phyloP scores from a whole-genome alignment of 164 flowering plant genomes.

The Brasenia schreberi region DNA sequence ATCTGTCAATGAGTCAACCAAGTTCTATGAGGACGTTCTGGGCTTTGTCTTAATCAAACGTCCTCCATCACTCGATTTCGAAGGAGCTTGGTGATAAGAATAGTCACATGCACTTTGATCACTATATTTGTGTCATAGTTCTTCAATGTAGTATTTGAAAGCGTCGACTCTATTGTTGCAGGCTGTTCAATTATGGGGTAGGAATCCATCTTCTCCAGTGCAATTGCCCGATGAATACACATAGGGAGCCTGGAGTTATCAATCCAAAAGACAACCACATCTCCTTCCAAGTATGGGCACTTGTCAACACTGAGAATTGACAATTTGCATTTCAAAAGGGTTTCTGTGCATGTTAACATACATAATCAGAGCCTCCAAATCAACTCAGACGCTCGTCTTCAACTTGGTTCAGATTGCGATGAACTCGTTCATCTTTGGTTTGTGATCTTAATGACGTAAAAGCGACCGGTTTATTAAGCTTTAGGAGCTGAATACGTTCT shows the following conservation, averaged over 20 bases:
- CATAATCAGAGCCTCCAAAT: no score
- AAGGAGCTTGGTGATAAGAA: constrained; percentile 50
- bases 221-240: constrained; percentile 12
- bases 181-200: constrained; percentile 62
- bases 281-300: constrained; percentile 41
- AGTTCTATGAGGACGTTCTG: constrained; percentile 45
- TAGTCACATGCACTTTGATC: no score
- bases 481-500: no score
- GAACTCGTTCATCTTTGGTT: neutral
- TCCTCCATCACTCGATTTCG: constrained; percentile 58
- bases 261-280: constrained; percentile 75
- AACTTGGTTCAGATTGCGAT: neutral
- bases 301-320: no score
- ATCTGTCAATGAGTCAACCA: constrained; percentile 23
- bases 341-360: no score
- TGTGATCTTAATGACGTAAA: neutral
- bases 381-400: no score
- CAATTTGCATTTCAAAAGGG: no score
- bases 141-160: no score
- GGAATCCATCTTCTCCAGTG: constrained; percentile 63
- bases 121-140: no score
- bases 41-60: constrained; percentile 58
- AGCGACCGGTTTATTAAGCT: no score
- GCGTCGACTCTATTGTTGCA: constrained; percentile 3
- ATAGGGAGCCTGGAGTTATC: constrained; percentile 23